Evolutionary conservation across 345 rosid species (phyloP).

Genomic region (Lepidium aucheri): DNA sequence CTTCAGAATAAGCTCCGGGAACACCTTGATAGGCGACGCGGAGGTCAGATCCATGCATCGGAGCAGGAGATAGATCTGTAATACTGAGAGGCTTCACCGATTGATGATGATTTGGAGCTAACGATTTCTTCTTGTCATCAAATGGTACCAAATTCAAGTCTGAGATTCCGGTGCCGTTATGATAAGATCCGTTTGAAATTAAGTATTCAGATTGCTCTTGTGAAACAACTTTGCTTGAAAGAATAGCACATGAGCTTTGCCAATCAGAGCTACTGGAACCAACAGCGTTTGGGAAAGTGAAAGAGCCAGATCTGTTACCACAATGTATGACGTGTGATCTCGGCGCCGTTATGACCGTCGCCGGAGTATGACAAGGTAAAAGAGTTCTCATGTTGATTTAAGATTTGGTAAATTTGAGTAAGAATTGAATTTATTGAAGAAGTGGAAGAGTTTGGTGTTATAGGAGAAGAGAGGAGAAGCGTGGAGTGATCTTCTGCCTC

Average conservation of each 20-base stretch:
- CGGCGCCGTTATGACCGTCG: background rate
- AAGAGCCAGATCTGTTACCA: slow-evolving; percentile 38
- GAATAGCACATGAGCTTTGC: slow-evolving; percentile 82
- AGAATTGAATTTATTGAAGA: background rate
- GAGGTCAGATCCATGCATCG: slow-evolving; percentile 80
- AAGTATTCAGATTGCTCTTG: slow-evolving; percentile 35
- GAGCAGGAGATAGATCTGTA: slow-evolving; percentile 76
- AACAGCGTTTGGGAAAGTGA: slow-evolving; percentile 25
- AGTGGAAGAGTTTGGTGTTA: background rate
- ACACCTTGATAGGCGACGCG: slow-evolving; percentile 97
- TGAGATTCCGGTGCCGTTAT: slow-evolving; percentile 20
- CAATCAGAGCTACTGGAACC: slow-evolving; percentile 46
- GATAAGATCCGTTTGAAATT: slow-evolving; percentile 20
- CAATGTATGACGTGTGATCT: slow-evolving; percentile 22
- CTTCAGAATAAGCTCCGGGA: slow-evolving; percentile 97
- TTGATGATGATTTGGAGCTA: background rate
- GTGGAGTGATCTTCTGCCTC: slow-evolving; percentile 20
- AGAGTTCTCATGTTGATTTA: slow-evolving; percentile 33
- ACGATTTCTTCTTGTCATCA: slow-evolving; percentile 17
- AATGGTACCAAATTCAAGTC: slow-evolving; percentile 52
- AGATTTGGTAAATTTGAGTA: background rate
- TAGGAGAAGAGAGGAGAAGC: slow-evolving; percentile 19
- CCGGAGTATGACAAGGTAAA: slow-evolving; percentile 17
- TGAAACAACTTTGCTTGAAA: slow-evolving; percentile 51
- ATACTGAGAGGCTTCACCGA: slow-evolving; percentile 48